Conservation (phyloP, 306 rosid genomes). For the Rosa chinensis region DNA sequence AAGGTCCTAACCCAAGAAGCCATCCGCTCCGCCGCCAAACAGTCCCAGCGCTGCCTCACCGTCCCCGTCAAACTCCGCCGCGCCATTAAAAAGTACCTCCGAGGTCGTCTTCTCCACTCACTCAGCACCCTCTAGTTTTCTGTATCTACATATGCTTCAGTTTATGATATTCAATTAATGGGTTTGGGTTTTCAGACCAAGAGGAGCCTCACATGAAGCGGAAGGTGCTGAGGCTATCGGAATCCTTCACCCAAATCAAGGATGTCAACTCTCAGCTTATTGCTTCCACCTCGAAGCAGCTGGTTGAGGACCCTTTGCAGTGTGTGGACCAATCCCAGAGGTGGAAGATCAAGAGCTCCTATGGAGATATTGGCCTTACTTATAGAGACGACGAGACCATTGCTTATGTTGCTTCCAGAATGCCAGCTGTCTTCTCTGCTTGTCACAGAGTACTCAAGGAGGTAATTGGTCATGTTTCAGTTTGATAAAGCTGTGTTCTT, state of each 20-base stretch:
- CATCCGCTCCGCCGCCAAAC: conserved; percentile 79
- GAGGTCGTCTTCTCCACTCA: conserved; percentile 43
- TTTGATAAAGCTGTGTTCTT: conserved; percentile 1
- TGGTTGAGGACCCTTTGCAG: conserved; percentile 83
- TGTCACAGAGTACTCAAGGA: conserved; percentile 86
- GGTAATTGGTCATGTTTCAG: conserved; percentile 34
- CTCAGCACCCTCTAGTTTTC: background rate
- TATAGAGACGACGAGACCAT: conserved; percentile 71
- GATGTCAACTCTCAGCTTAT: conserved; percentile 59
- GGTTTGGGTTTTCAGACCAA: conserved; percentile 47
- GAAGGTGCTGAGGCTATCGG: conserved; percentile 72
- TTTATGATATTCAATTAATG: background rate
- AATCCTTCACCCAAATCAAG: conserved; percentile 74
- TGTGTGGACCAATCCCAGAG: conserved; percentile 64
- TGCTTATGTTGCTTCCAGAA: conserved; percentile 87
- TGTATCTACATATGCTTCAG: background rate
- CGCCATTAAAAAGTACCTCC: conserved; percentile 78
- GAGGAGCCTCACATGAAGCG: conserved; percentile 84
- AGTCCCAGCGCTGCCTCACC: conserved; percentile 66
- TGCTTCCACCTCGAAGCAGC: conserved; percentile 56
- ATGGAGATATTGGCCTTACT: conserved; percentile 81
- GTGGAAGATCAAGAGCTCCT: conserved; percentile 89
- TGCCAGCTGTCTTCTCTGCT: conserved; percentile 97
- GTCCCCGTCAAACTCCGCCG: conserved; percentile 85
- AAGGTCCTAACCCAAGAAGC: conserved; percentile 63